phyloP scores from a whole-genome alignment of 768 basidiomycete genomes.

The Hericium erinaceus region DNA sequence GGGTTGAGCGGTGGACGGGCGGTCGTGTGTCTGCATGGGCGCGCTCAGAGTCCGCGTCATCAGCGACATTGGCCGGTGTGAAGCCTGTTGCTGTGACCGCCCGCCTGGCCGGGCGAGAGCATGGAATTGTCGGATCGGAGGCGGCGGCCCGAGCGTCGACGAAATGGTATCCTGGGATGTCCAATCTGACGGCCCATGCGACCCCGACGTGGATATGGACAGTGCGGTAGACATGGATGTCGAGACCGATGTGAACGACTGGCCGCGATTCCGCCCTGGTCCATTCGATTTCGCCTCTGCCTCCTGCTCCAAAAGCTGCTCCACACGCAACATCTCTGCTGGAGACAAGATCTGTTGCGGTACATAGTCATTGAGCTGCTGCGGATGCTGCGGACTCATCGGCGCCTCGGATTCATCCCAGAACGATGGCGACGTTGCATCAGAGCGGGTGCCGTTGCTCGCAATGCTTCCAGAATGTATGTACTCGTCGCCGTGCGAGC shows the following conservation, averaged over 20 bases:
- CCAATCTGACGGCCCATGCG: neutral
- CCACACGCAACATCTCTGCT: constrained; percentile 53
- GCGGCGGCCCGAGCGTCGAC: neutral
- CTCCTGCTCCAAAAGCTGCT: constrained; percentile 36
- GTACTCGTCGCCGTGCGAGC: constrained; percentile 19
- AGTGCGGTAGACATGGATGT: constrained; percentile 1
- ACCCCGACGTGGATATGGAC: neutral
- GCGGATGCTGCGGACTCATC: constrained; percentile 23
- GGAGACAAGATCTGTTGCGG: constrained; percentile 63
- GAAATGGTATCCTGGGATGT: neutral
- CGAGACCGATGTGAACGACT: constrained; percentile 7
- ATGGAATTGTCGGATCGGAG: neutral
- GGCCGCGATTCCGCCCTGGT: constrained; percentile 2
- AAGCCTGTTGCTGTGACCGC: neutral
- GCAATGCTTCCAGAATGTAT: neutral
- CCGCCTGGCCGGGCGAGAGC: neutral
- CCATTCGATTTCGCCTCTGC: neutral
- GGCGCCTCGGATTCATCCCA: constrained; percentile 40
- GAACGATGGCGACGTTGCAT: constrained; percentile 23
- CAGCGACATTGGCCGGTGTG: neutral
- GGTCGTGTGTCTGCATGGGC: neutral
- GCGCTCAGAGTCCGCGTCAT: neutral
- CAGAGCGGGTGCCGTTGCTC: neutral
- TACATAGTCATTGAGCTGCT: constrained; percentile 37
- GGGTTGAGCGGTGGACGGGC: constrained; percentile 1